Evolutionary conservation across 768 basidiomycete species (phyloP).

Genomic region (Russula brevipes): DNA sequence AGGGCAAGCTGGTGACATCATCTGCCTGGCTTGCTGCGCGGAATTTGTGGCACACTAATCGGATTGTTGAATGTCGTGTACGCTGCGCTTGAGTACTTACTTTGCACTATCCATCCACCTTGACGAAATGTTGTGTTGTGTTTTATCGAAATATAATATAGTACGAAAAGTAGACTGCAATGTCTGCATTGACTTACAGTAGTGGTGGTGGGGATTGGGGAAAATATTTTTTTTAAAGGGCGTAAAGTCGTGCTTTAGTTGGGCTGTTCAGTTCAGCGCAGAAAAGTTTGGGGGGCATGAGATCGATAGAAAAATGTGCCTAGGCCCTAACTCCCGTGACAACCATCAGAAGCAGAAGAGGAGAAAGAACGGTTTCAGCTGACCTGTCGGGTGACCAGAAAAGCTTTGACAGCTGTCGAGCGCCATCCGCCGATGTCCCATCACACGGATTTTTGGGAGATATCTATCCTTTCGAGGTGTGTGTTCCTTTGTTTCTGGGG

Average conservation of each 20-base stretch:
- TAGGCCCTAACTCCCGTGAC: not conserved
- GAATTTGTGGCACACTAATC: not conserved
- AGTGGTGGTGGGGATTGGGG: too few relatives aligned
- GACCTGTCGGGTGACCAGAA: not conserved
- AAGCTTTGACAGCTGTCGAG: too few relatives aligned
- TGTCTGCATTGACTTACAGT: too few relatives aligned
- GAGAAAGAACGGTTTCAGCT: not conserved
- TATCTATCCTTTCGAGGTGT: too few relatives aligned
- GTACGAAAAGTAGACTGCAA: too few relatives aligned
- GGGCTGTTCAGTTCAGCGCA: too few relatives aligned
- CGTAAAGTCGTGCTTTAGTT: too few relatives aligned
- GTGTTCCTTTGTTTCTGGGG: too few relatives aligned
- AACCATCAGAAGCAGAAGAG: not conserved
- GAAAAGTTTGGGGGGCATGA: not conserved
- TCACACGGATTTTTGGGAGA: too few relatives aligned
- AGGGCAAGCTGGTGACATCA: not conserved
- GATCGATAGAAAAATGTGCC: not conserved
- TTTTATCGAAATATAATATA: too few relatives aligned
- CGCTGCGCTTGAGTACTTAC: not conserved
- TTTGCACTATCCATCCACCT: not conserved
- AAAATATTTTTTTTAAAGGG: too few relatives aligned
- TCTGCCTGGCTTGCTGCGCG: not conserved
- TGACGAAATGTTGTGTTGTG: not conserved
- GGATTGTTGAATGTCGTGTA: not conserved
- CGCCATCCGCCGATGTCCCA: too few relatives aligned